Conservation (phyloP, 2,329 filamentous ascomycete species). For the Talaromyces funiculosus region DNA sequence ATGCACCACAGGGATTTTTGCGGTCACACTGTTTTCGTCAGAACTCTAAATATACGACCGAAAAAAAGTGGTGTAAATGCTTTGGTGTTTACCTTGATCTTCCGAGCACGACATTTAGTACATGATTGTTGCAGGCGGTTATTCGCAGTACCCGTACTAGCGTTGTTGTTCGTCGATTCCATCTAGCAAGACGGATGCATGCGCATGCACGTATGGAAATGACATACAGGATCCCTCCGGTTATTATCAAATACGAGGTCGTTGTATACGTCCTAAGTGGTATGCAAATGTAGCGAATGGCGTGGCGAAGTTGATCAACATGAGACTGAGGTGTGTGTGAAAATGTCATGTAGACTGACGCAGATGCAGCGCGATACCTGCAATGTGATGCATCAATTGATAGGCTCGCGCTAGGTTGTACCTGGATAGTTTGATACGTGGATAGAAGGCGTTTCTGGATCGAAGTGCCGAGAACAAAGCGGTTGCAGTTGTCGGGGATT, state of each 20-base stretch:
- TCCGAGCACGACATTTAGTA: slow-evolving; percentile 25
- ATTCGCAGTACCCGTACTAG: slow-evolving; percentile 11
- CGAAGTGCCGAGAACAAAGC: background rate
- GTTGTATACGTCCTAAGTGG: background rate
- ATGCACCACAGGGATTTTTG: slow-evolving; percentile 24
- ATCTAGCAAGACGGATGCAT: background rate
- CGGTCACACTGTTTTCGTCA: slow-evolving; percentile 23
- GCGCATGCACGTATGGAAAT: background rate
- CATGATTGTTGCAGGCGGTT: slow-evolving; percentile 26
- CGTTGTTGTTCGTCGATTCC: background rate
- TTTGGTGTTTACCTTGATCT: slow-evolving; percentile 21
- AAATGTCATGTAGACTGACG: background rate
- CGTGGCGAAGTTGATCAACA: background rate
- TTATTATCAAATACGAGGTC: background rate
- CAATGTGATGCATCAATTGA: background rate
- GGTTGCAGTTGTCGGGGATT: background rate
- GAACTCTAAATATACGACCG: background rate
- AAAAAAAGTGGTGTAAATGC: background rate
- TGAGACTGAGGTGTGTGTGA: background rate
- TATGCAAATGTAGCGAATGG: background rate
- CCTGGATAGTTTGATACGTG: background rate
- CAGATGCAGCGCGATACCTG: background rate
- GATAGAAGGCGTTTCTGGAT: background rate
- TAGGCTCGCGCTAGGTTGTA: background rate
- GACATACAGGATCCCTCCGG: background rate